Percentiles rank a stretch among this genome's conserved stretches.
Evolutionary conservation across 257 asterid species (phyloP).

Genomic region (Gentiana straminea): DNA sequence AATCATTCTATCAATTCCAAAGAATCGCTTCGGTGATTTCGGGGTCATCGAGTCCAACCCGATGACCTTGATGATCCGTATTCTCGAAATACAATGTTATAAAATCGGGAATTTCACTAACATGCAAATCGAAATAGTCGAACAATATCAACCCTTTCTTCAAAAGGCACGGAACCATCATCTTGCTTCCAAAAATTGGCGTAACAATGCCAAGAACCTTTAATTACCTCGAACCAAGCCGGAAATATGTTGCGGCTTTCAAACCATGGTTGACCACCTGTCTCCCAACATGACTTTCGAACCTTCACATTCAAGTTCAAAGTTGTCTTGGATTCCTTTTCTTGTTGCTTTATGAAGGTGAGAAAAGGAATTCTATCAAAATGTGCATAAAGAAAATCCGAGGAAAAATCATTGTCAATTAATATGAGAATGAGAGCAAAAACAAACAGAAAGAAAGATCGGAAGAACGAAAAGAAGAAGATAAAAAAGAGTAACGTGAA

Average conservation of each 20-base stretch:
- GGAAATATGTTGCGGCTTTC: conserved; percentile 55
- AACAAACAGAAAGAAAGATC: too few relatives aligned
- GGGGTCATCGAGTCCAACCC: conserved; percentile 59
- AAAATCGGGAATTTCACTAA: conserved; percentile 46
- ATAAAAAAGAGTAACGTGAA: too few relatives aligned
- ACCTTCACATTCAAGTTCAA: too few relatives aligned
- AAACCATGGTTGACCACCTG: conserved; percentile 47
- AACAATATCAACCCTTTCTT: conserved; percentile 54
- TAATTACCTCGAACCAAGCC: conserved; percentile 79
- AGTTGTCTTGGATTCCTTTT: too few relatives aligned
- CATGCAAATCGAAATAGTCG: conserved; percentile 48
- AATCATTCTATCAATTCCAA: conserved; percentile 32
- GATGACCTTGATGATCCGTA: conserved; percentile 74
- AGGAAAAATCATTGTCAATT: too few relatives aligned
- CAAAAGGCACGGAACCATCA: conserved; percentile 55
- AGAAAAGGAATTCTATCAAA: too few relatives aligned
- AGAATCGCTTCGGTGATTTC: conserved; percentile 45
- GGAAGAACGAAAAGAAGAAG: too few relatives aligned
- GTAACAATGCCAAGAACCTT: conserved; percentile 58
- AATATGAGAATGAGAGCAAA: too few relatives aligned
- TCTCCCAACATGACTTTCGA: too few relatives aligned
- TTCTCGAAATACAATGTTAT: conserved; percentile 63
- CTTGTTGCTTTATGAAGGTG: too few relatives aligned
- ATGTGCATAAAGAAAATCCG: too few relatives aligned
- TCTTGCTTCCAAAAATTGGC: conserved; percentile 28